Percentiles rank a stretch among this genome's conserved stretches.
Conservation (phyloP, 2,329 filamentous ascomycete genomes). For the Talaromyces sp. region DNA sequence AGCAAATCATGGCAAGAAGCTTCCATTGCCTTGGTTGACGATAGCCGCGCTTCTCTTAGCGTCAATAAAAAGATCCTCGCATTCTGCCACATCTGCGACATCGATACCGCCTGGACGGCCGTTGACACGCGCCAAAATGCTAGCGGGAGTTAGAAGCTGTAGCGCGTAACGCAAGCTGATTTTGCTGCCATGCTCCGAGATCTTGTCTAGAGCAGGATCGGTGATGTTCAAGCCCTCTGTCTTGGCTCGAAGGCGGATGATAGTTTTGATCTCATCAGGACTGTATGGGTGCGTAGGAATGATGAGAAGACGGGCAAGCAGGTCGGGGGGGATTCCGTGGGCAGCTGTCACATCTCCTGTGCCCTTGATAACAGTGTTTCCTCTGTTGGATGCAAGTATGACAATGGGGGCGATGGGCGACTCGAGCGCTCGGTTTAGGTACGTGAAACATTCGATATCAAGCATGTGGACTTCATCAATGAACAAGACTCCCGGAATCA, state of each 20-base stretch:
- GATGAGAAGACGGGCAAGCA: slow-evolving; percentile 89
- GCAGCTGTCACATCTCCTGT: slow-evolving; percentile 74
- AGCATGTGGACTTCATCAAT: slow-evolving; percentile 99
- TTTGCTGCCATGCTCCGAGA: slow-evolving; percentile 79
- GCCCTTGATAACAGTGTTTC: slow-evolving; percentile 87
- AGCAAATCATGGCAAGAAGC: slow-evolving; percentile 58
- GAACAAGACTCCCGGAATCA: slow-evolving; percentile 96
- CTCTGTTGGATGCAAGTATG: slow-evolving; percentile 93
- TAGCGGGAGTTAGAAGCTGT: slow-evolving; percentile 83
- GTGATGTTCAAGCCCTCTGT: slow-evolving; percentile 76
- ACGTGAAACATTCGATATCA: slow-evolving; percentile 98
- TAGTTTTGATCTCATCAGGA: slow-evolving; percentile 84
- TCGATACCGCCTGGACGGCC: slow-evolving; percentile 69
- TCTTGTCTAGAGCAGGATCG: slow-evolving; percentile 79
- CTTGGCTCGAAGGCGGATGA: slow-evolving; percentile 77
- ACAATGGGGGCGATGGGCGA: slow-evolving; percentile 93
- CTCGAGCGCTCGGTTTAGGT: slow-evolving; percentile 96
- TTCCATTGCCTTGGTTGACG: slow-evolving; percentile 60
- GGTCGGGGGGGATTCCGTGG: slow-evolving; percentile 90
- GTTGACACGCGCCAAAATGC: slow-evolving; percentile 83
- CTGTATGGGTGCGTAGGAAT: slow-evolving; percentile 90
- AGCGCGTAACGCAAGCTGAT: slow-evolving; percentile 91
- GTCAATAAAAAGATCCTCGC: slow-evolving; percentile 79
- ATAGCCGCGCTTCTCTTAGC: slow-evolving; percentile 71
- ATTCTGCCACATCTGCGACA: slow-evolving; percentile 71